Percentiles rank a stretch among this genome's conserved stretches.
These are phyloP conservation scores for Lactifluus echinatus DNA, from an alignment of 768 basidiomycete species.

Conservation along the genomic window DNA sequence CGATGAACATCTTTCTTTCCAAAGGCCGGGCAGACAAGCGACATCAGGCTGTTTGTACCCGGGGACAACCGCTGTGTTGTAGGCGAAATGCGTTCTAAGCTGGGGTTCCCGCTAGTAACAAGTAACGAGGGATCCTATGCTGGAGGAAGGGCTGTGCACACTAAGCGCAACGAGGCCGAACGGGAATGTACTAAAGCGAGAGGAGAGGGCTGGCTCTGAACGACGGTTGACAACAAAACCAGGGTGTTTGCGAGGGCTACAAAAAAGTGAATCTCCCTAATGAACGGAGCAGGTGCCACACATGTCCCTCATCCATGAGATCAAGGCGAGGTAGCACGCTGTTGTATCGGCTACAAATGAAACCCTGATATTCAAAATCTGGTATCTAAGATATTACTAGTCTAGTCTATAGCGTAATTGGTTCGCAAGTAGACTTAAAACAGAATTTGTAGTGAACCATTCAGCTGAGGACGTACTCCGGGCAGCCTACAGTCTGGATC, in stretches of 20 bases:
- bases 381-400: background rate
- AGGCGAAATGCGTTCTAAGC: slow-evolving; percentile 1
- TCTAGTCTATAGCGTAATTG: no score
- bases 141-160: slow-evolving; percentile 2
- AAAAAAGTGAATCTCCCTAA: no score
- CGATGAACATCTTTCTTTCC: background rate
- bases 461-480: no score
- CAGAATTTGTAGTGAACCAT: no score
- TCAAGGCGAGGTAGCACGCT: no score
- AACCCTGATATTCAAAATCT: no score
- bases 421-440: no score
- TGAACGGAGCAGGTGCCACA: no score
- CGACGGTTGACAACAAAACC: background rate
- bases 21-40: background rate
- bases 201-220: background rate
- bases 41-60: background rate
- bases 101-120: slow-evolving; percentile 5
- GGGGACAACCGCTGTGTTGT: background rate
- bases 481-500: background rate
- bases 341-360: no score
- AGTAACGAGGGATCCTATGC: slow-evolving; percentile 9
- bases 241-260: no score
- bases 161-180: slow-evolving; percentile 2
- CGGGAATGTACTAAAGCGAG: slow-evolving; percentile 10
- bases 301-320: background rate